phyloP scores from a whole-genome alignment of 805 yeast species.

The Myxozyma udenii region DNA sequence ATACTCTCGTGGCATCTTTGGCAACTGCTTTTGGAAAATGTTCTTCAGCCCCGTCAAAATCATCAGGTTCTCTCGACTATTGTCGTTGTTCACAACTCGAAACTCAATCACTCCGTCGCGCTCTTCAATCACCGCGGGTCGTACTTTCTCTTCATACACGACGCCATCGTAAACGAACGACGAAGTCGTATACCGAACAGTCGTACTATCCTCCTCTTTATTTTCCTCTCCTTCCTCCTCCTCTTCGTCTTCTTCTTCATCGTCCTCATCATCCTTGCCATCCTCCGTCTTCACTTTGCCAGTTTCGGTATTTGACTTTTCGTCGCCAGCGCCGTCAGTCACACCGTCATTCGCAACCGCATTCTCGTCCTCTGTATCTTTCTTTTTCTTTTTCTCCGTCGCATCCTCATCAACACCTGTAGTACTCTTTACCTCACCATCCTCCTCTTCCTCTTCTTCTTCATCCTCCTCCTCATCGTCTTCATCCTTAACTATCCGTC shows the following conservation, averaged over 20 bases:
- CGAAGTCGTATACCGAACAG: slow-evolving; percentile 40
- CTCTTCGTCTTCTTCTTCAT: slow-evolving; percentile 1
- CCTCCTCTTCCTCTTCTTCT: slow-evolving; percentile 37
- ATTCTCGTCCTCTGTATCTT: slow-evolving; percentile 38
- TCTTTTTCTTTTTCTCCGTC: slow-evolving; percentile 13
- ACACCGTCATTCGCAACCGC: slow-evolving; percentile 28
- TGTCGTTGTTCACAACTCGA: slow-evolving; percentile 94
- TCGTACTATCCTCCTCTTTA: slow-evolving; percentile 10
- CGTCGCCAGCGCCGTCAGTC: slow-evolving; percentile 30
- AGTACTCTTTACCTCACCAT: slow-evolving; percentile 1
- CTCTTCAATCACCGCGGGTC: slow-evolving; percentile 93
- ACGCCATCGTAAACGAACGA: slow-evolving; percentile 72
- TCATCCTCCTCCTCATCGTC: slow-evolving; percentile 31
- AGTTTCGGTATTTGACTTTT: slow-evolving; percentile 27
- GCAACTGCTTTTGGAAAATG: slow-evolving; percentile 94
- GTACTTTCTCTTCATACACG: slow-evolving; percentile 76
- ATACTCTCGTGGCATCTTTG: slow-evolving; percentile 98
- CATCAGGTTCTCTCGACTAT: slow-evolving; percentile 79
- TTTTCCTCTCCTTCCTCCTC: slow-evolving; percentile 6
- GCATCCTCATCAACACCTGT: slow-evolving; percentile 1
- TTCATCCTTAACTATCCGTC: slow-evolving; percentile 29
- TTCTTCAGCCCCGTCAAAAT: slow-evolving; percentile 92
- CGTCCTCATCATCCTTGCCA: neutral
- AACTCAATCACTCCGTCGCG: slow-evolving; percentile 90
- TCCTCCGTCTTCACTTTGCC: slow-evolving; percentile 31